A percentile compares a stretch with the other conserved stretches of the same genome.
phyloP scores from a whole-genome alignment of 192 early-diverging fungal genomes.

The Umbelopsis sp. region DNA sequence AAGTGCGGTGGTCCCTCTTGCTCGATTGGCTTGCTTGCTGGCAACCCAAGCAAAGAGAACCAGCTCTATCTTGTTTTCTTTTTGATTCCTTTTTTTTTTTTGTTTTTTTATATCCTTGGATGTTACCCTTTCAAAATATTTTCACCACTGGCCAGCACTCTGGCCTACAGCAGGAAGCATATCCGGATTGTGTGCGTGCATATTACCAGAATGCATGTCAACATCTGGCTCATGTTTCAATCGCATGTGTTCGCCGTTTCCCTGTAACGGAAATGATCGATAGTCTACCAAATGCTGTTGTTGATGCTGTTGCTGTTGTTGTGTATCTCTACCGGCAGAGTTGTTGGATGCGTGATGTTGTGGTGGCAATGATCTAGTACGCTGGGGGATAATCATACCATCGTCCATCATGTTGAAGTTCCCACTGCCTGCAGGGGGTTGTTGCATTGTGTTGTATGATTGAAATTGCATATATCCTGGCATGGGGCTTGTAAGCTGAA shows the following conservation, averaged over 20 bases:
- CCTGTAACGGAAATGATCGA: slow-evolving; percentile 1
- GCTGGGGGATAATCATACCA: slow-evolving; percentile 9
- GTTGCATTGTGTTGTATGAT: slow-evolving; percentile 7
- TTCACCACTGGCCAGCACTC: neutral
- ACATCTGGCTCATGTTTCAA: slow-evolving; percentile 16
- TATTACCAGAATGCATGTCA: neutral
- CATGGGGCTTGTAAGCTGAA: slow-evolving; percentile 12
- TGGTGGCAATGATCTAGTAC: slow-evolving; percentile 7
- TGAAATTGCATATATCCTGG: slow-evolving; percentile 19
- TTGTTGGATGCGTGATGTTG: neutral
- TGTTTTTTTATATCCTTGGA: too few relatives aligned
- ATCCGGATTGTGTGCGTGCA: neutral
- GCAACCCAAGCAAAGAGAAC: too few relatives aligned
- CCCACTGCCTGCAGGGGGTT: slow-evolving; percentile 12
- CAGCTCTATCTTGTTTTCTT: too few relatives aligned
- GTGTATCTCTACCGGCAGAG: neutral
- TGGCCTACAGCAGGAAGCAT: slow-evolving; percentile 4
- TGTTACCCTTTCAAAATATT: too few relatives aligned
- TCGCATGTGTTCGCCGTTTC: neutral
- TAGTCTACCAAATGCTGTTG: neutral
- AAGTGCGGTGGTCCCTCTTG: too few relatives aligned
- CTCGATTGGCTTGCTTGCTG: too few relatives aligned
- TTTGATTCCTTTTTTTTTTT: neutral
- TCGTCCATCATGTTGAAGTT: slow-evolving; percentile 12
- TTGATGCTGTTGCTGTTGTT: neutral